Base-by-base conservation (phyloP, 352 stramenopile species). In the Pseudoperonospora humuli region DNA sequence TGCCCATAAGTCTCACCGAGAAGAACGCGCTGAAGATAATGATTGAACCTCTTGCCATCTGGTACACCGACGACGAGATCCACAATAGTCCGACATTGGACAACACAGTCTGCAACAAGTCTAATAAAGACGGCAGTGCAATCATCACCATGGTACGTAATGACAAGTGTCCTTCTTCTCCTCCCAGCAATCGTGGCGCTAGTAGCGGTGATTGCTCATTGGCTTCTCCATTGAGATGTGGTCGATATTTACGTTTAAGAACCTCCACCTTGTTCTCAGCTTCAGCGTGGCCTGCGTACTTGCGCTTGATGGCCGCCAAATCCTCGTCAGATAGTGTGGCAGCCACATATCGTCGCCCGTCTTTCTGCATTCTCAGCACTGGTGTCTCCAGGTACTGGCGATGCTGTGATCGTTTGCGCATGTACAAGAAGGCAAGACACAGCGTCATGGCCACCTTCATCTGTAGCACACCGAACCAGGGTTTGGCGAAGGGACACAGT, bases 11-110 rank as follows among this genome's bases (percentile, higher is more conserved):
- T 7, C 67, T 44, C 21, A 95, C 75, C 27, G 79, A 92, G 42
- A 95, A 77, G 47, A 93, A 67, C 24, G 77, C 85, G 21, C 78
- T 93, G 56, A 96, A 96, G 53, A 96, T 87, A 56, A 96, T 90
- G 50, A 96, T 84, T 3, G 84, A 91, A 38, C 83, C 84, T 37
- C 85, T 76, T 25, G 85, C 75, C 85, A 96, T 96, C 57, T 96
- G 82, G 63, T 86, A 95, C 41, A 94, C 77, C 0, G 80, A 93
- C 34, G 85, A 89, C 46, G 81, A 89, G 50, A 91, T 89, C 70
- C 82, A 93, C 24, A 91, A 60, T 40, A 95, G 45, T 1, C 82
- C 84, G 45, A 94, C 73, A 48, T 95, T 94, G 35, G 83, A 83
- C 25, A 91, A 49, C 39, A 90, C 78, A 14, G 84, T 95, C 64